Evolutionary conservation across 1,284 basidiomycete genomes (phyloP), one percentile per base, ranked within the genome.

Genomic region (Cystobasidium pallidum): DNA sequence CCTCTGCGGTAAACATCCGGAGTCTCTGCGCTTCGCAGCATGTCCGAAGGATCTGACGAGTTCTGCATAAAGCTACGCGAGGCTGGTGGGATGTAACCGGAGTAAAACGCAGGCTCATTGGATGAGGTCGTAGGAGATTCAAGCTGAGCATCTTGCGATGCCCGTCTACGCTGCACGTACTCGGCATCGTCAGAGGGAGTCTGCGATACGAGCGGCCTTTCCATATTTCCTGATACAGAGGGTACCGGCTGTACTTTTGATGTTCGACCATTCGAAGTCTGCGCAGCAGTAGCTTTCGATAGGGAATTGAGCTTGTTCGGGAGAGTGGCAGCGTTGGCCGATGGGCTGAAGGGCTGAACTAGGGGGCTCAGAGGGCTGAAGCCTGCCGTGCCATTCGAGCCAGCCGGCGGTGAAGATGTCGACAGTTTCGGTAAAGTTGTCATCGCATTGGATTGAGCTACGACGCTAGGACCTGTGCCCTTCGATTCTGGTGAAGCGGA

Each of bases 311-410:
- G 4, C 36, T 30, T 58, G 51, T 13, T 21, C 45, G 47, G 32
- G 15, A 59, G 39, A 26, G 2, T 30, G 28, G 10, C 52, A 17
- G 55, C 36, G 21, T 62, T 34, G 19, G 41, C 7, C 13, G 75
- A 64, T 7, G 77, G 77, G 47, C 75, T 75, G 66, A 78, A 78
- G 8, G 77, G 77, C 39, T 77, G 65, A 1, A 78, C 77, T 13
- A 63, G 70, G 15, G 77, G 76, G 39, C 75, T 76, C 19, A 78
- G 72, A 6, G 68, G 68, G 26, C 67, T 70, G 34, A 57, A 54
- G 17, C 32, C 43, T 3, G 52, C 11, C 26, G 39, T 21, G 21
- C 30, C 51, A n/a, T 19, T n/a, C 8, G 62, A 32, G 10, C 17
- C 62, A 15, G 45, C 26, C 26, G 62, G 39, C 2, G 43, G 45